Percentiles rank a stretch among this genome's conserved stretches.
These are phyloP conservation scores for Botrytis fragariae DNA, from an alignment of 2,329 filamentous ascomycete species.

Conservation along the genomic window DNA sequence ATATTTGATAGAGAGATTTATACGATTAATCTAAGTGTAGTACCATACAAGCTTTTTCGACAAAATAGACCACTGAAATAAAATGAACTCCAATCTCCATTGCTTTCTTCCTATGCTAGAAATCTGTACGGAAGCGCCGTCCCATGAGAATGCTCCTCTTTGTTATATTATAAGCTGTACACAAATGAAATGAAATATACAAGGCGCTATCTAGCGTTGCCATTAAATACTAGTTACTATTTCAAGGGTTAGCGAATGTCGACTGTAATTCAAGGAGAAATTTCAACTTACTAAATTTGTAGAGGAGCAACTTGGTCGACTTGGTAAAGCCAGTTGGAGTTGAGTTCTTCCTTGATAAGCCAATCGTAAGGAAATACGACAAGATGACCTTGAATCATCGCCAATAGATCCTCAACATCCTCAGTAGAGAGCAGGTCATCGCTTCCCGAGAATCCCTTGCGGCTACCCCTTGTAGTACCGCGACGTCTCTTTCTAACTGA, in stretches of 20 bases:
- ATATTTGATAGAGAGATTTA: not conserved
- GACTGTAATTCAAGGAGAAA: constrained; percentile 84
- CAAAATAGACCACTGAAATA: constrained; percentile 12
- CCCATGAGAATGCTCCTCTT: constrained; percentile 9
- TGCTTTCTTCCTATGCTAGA: constrained; percentile 15
- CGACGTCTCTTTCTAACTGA: constrained; percentile 63
- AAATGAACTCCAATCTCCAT: constrained; percentile 16
- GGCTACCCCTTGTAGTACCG: constrained; percentile 63
- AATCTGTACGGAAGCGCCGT: constrained; percentile 12
- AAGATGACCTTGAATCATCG: constrained; percentile 80
- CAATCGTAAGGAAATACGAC: constrained; percentile 96
- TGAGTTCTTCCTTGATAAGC: constrained; percentile 85
- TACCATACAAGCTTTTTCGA: constrained; percentile 3
- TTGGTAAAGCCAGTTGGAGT: constrained; percentile 94
- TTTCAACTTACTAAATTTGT: constrained; percentile 83
- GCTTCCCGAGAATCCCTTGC: constrained; percentile 58
- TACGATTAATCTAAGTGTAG: constrained; percentile 15
- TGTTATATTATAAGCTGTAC: constrained; percentile 15
- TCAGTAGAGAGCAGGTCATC: constrained; percentile 74
- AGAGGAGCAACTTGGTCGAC: constrained; percentile 94
- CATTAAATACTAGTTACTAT: constrained; percentile 19
- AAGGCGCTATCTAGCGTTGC: constrained; percentile 9
- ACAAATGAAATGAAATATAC: constrained; percentile 17
- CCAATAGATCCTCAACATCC: constrained; percentile 79
- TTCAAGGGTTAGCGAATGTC: constrained; percentile 78